Evolutionary conservation across 1,284 basidiomycete genomes (phyloP), one percentile per base, ranked within the genome.

Genomic region (Cryptococcus depauperatus): DNA sequence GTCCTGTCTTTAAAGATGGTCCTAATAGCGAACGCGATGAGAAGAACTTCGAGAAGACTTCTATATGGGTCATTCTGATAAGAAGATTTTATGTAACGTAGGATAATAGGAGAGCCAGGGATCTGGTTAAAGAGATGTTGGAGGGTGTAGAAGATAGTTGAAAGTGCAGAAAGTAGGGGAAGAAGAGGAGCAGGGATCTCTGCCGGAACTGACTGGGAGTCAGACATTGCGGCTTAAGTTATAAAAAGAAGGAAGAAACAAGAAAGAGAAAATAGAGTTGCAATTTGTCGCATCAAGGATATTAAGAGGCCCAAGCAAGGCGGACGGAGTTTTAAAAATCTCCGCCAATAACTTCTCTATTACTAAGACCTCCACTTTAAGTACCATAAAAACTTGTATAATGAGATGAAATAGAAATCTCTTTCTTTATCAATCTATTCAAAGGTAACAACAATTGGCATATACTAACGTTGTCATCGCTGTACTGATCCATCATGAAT

Each of bases 1-100:
- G 92, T 97, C 26, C 93, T 76, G 25, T 84, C 84, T 71, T 92
- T 90, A 37, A 96, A 69, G 22, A 96, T 74, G 0, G 92, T 98
- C 43, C 89, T 75, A 43, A 96, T 77, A 18, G 90, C 85, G 62
- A 97, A 97, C 43, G 88, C 76, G 51, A 95, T 70, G 34, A 99
- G 79, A 43, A 93, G 80, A 35, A 97, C 69, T 71, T 98, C 95
- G 52, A 98, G 80, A 5, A 97, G 59, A 0, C 89, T 91, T 45
- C 95, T 78, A 35, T 87, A 87, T 1, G 95, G 93, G 69, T 92
- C 89, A 67, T 92, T 83, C 83, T 48, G 90, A 84, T 66, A 90
- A 79, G 70, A 73, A 32, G 68, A 71, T n/a, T 13, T 7, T 14
- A 33, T 33, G 32, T 33, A 33, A 18, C 32, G 32, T 6, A 33